Evolutionary conservation across 768 basidiomycete genomes (phyloP).

Genomic region (Aureoboletus auriporus): DNA sequence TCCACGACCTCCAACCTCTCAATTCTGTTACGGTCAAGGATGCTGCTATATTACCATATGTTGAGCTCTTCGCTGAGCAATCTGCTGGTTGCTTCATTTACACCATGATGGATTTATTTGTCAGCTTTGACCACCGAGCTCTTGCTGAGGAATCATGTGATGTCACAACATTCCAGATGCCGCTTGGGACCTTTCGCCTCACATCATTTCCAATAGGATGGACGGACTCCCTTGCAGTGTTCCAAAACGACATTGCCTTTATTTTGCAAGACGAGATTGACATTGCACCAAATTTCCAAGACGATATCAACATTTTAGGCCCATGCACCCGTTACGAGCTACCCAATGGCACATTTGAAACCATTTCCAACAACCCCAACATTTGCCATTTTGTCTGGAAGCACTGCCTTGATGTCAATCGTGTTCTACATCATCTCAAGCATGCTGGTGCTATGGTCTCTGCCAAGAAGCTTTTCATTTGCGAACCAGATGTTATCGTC

Average conservation of each 20-base stretch:
- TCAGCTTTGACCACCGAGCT: background rate
- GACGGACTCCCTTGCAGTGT: constrained; percentile 37
- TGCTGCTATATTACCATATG: constrained; percentile 7
- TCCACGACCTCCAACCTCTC: too few species aligned
- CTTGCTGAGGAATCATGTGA: constrained; percentile 22
- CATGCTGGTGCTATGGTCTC: constrained; percentile 38
- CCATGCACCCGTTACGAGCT: constrained; percentile 32
- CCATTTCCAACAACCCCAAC: constrained; percentile 6
- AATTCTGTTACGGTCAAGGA: constrained; percentile 1
- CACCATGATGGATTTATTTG: constrained; percentile 3
- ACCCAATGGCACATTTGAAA: constrained; percentile 3
- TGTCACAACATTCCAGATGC: constrained; percentile 42
- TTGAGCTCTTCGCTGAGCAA: constrained; percentile 12
- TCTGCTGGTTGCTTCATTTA: constrained; percentile 8
- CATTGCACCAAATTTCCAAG: constrained; percentile 35
- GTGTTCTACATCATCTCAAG: constrained; percentile 17
- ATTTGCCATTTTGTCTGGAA: constrained; percentile 20
- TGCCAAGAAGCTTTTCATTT: constrained; percentile 32
- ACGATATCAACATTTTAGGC: constrained; percentile 37
- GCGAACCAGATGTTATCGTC: constrained; percentile 25
- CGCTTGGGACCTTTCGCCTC: constrained; percentile 32
- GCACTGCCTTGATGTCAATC: constrained; percentile 30
- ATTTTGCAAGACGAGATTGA: constrained; percentile 39
- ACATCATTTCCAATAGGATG: constrained; percentile 39
- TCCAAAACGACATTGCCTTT: constrained; percentile 37